Evolutionary conservation across 192 early-diverging fungal genomes (phyloP).

Genomic region (Entomortierella chlamydospora): DNA sequence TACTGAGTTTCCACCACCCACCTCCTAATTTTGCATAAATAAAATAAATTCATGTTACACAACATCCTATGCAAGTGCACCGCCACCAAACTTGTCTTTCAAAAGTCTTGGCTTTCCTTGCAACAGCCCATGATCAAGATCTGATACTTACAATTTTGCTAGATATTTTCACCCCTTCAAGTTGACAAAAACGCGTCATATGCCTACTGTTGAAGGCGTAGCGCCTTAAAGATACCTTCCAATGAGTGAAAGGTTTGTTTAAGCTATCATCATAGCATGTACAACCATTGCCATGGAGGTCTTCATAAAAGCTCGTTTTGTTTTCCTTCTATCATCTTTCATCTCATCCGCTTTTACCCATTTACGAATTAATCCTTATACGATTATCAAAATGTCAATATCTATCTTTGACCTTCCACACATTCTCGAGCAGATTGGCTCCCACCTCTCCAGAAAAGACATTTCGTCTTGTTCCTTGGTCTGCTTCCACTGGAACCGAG

Average conservation of each 20-base stretch:
- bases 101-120: background rate
- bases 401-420: slow-evolving; percentile 9
- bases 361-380: too few relatives aligned
- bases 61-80: background rate
- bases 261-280: too few relatives aligned
- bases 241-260: too few relatives aligned
- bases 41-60: slow-evolving; percentile 9
- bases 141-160: background rate
- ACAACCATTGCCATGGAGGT: too few relatives aligned
- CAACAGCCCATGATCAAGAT: background rate
- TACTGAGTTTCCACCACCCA: too few relatives aligned
- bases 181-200: too few relatives aligned
- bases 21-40: too few relatives aligned
- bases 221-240: too few relatives aligned
- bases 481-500: slow-evolving; percentile 2
- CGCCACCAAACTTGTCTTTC: background rate
- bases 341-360: too few relatives aligned
- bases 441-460: background rate
- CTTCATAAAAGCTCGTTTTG: too few relatives aligned
- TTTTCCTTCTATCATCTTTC: background rate
- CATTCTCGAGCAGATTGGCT: background rate
- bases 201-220: too few relatives aligned
- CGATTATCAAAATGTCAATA: slow-evolving; percentile 1
- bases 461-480: background rate
- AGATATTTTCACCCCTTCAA: too few relatives aligned